phyloP scores from a whole-genome alignment of 2,329 filamentous ascomycete species.

The Fusarium kyushuense region DNA sequence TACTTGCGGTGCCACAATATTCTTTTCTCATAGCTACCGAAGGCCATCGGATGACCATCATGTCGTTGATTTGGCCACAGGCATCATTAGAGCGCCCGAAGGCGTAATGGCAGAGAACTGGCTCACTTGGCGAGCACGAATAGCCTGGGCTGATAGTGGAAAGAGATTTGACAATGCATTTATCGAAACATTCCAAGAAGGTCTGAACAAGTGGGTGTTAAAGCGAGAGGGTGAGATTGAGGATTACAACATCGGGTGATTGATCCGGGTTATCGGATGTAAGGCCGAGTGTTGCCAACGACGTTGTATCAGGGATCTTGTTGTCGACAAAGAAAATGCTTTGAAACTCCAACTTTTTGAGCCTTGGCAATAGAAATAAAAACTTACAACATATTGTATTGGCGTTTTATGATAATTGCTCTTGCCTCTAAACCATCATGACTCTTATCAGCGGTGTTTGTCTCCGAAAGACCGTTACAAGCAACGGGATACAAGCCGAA shows the following conservation, averaged over 20 bases:
- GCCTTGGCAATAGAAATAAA: too few relatives aligned
- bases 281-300: constrained; percentile 25
- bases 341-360: background rate
- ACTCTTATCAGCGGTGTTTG: constrained; percentile 17
- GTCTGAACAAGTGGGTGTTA: constrained; percentile 55
- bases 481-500: constrained; percentile 34
- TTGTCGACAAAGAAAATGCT: constrained; percentile 1
- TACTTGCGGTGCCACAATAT: constrained; percentile 60
- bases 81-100: constrained; percentile 59
- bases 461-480: constrained; percentile 27
- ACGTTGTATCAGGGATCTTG: constrained; percentile 9
- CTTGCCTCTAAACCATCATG: background rate
- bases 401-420: background rate
- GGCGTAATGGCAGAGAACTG: constrained; percentile 59
- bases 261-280: constrained; percentile 35
- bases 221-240: constrained; percentile 52
- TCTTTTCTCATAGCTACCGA: constrained; percentile 50
- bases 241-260: constrained; percentile 47
- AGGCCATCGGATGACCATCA: constrained; percentile 49
- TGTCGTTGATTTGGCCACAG: constrained; percentile 58
- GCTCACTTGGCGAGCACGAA: constrained; percentile 59
- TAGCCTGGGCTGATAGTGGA: constrained; percentile 53
- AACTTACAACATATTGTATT: background rate
- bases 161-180: constrained; percentile 55
- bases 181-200: constrained; percentile 51